These are phyloP conservation scores for Penicillium pancosmium DNA, from an alignment of 495 filamentous ascomycete species.

Conservation along the genomic window DNA sequence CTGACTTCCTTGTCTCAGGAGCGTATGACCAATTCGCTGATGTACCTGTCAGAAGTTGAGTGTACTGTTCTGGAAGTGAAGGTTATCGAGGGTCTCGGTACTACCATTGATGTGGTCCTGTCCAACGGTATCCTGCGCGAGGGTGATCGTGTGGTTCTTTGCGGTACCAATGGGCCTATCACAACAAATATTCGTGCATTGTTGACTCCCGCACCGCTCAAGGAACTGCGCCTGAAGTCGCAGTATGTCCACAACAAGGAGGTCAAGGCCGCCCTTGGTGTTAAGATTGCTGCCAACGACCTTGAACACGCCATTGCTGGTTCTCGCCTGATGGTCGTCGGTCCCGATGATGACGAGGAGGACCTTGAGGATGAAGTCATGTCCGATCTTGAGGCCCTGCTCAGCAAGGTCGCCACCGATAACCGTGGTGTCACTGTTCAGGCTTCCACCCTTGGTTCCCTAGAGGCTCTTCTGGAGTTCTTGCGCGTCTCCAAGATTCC, in stretches of 20 bases:
- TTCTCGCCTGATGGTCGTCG: conserved; percentile 90
- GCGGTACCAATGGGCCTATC: conserved; percentile 93
- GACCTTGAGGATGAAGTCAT: conserved; percentile 97
- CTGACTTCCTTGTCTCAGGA: conserved; percentile 91
- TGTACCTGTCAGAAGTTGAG: conserved; percentile 98
- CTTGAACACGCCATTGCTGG: conserved; percentile 97
- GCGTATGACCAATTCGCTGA: conserved; percentile 94
- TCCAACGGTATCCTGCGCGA: conserved; percentile 95
- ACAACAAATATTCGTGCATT: conserved; percentile 95
- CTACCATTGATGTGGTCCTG: conserved; percentile 97
- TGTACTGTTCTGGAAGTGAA: conserved; percentile 99
- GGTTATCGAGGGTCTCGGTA: conserved; percentile 97
- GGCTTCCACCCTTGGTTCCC: conserved; percentile 94
- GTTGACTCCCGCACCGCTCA: conserved; percentile 90
- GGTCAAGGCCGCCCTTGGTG: conserved; percentile 96
- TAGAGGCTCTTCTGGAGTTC: conserved; percentile 97
- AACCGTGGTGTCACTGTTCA: conserved; percentile 95
- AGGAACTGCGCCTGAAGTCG: conserved; percentile 91
- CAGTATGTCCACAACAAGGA: conserved; percentile 98
- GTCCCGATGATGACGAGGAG: conserved; percentile 93
- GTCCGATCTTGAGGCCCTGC: conserved; percentile 88
- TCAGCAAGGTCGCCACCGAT: conserved; percentile 85
- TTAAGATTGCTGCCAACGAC: conserved; percentile 97
- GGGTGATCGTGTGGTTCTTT: conserved; percentile 92
- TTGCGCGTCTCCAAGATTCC: conserved; percentile 92